Base-by-base conservation (phyloP, 164 flowering plant species). In the Umbilicus rupestris region DNA sequence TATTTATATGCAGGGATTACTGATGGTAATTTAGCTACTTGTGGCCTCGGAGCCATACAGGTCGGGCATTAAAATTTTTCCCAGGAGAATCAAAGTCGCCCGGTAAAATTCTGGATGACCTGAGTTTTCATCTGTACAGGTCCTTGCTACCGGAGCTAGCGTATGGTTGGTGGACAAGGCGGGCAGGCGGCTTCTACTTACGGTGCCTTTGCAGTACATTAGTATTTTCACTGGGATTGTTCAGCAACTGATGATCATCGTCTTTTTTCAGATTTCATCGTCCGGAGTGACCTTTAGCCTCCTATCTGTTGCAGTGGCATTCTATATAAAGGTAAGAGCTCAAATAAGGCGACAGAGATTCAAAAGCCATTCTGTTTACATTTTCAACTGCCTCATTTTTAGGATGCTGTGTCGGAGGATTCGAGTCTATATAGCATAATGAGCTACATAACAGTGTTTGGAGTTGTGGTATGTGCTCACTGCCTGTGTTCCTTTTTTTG, bases 131-230 rank as follows among this genome's bases (percentile, higher is more conserved):
- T 17, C 6, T 17, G 22, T 47, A 29, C 49, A 79, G 80, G 79
- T 80, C 37, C 14, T 78, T 52, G 80, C 82, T 22, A 78, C 84
- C 64, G 77, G 67, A 22, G 55, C 75, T 59, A 62, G 77, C 26
- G 68, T 77, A 16, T 78, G 82, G 82, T 68, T 81, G 77, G 47
- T 76, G 70, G 82, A 81, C 70, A 78, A 68, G 70, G 69, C 78
- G 60, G 84, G 82, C 7, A 81, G 84, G 45, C 75, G 84, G 67
- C 66, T 78, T 35, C 82, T 81, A 55, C 82, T 81, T n/a, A 73
- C 70, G 19, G 83, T 80, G 66, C 2, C 74, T 15, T n/a, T 24
- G 11, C 47, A 42, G 20, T 47, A 52, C 35, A 63, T 55, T 47
- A 15, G 29, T 39, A 39, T 1, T 16, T 33, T 33, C 44, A n/a